These are phyloP conservation scores for Fibroporia radiculosa DNA, from an alignment of 768 basidiomycete genomes.

Conservation along the genomic window DNA sequence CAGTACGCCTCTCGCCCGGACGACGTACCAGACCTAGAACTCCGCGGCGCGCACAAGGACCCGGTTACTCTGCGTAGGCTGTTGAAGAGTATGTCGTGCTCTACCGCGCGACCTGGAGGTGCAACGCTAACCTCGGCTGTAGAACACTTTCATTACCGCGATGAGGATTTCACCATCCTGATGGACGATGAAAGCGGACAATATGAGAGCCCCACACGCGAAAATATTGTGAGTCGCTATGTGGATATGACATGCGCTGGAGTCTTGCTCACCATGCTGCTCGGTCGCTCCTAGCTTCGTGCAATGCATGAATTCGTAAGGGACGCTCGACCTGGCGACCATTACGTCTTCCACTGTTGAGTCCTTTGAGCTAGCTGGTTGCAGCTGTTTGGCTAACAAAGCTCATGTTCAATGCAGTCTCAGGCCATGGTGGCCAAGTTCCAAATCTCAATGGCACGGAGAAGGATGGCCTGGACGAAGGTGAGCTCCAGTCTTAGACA, in stretches of 20 bases:
- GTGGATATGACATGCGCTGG: too few species aligned
- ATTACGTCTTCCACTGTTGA: constrained; percentile 53
- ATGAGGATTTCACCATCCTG: constrained; percentile 34
- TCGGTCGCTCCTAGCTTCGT: constrained; percentile 27
- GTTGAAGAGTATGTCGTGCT: constrained; percentile 28
- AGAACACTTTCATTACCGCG: constrained; percentile 33
- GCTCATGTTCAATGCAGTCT: constrained; percentile 24
- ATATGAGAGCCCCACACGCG: constrained; percentile 31
- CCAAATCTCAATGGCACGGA: constrained; percentile 36
- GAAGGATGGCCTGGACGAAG: constrained; percentile 46
- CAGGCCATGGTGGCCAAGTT: constrained; percentile 44
- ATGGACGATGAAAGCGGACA: constrained; percentile 29
- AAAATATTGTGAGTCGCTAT: constrained; percentile 34
- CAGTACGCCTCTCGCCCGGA: constrained; percentile 3
- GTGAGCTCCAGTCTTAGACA: constrained; percentile 23
- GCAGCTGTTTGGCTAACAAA: too few species aligned
- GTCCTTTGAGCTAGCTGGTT: constrained; percentile 13
- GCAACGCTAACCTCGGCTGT: too few species aligned
- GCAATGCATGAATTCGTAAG: constrained; percentile 38
- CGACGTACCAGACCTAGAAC: constrained; percentile 1
- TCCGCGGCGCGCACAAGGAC: constrained; percentile 33
- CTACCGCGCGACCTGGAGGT: too few species aligned
- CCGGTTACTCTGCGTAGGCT: constrained; percentile 26
- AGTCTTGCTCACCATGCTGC: neutral
- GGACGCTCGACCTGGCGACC: constrained; percentile 38